These are phyloP conservation scores for Kalmusia sp. DNA, from an alignment of 2,329 filamentous ascomycete genomes.

Conservation along the genomic window DNA sequence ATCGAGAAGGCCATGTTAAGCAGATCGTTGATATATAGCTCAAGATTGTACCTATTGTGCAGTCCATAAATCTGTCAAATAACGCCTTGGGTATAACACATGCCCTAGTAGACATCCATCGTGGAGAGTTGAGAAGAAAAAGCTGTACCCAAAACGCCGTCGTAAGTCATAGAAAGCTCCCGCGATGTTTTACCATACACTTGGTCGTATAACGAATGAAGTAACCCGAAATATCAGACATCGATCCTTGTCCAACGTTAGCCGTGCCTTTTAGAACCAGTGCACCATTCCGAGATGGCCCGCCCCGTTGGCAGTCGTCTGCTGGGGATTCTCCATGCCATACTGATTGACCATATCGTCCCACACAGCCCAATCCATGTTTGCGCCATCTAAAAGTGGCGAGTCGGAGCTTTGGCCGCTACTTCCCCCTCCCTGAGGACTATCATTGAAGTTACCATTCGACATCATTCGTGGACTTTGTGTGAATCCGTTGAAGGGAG, in stretches of 20 bases:
- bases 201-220: too few relatives aligned
- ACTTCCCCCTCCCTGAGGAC: constrained; percentile 15
- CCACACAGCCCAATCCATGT: constrained; percentile 58
- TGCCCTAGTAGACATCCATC: neutral
- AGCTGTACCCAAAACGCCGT: neutral
- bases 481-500: neutral
- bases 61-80: neutral
- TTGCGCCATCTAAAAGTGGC: constrained; percentile 45
- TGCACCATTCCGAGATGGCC: constrained; percentile 31
- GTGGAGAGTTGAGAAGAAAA: neutral
- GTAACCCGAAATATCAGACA: neutral
- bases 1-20: too few relatives aligned
- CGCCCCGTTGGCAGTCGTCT: constrained; percentile 18
- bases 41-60: too few relatives aligned
- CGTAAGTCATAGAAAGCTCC: neutral
- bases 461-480: constrained; percentile 13
- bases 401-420: constrained; percentile 22
- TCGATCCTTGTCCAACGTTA: too few relatives aligned
- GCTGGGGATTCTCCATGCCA: constrained; percentile 47
- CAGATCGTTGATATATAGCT: too few relatives aligned
- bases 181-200: too few relatives aligned
- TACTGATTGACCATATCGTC: constrained; percentile 57
- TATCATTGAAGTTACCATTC: constrained; percentile 33
- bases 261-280: constrained; percentile 39
- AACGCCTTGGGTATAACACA: constrained; percentile 3